These are phyloP conservation scores for Cercospora citrullina DNA, from an alignment of 2,329 filamentous ascomycete genomes.

Conservation along the genomic window DNA sequence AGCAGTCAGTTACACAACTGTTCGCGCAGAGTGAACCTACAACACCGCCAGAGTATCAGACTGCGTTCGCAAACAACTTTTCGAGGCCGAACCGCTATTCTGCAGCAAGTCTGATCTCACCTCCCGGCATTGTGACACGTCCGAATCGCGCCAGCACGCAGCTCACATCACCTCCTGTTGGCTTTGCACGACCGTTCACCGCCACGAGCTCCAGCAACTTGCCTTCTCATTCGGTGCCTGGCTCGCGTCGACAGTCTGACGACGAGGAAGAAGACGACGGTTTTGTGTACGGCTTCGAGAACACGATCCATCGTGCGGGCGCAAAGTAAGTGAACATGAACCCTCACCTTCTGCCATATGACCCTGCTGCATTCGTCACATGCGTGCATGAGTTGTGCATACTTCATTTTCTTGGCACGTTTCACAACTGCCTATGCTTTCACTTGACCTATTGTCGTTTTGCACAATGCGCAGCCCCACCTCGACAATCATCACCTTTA, in stretches of 20 bases:
- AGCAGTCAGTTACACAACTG: conserved; percentile 68
- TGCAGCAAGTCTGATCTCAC: conserved; percentile 80
- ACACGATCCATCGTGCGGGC: conserved; percentile 68
- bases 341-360: conserved; percentile 1
- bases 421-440: conserved; percentile 1
- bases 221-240: conserved; percentile 82
- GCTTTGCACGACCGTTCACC: conserved; percentile 54
- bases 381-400: conserved; percentile 11
- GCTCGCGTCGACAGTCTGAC: conserved; percentile 81
- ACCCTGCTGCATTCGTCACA: neutral
- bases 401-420: conserved; percentile 3
- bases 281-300: conserved; percentile 55
- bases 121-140: conserved; percentile 63
- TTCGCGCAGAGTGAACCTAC: conserved; percentile 85
- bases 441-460: conserved; percentile 13
- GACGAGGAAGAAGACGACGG: conserved; percentile 83
- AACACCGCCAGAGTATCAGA: conserved; percentile 89
- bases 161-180: conserved; percentile 73
- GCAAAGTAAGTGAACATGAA: conserved; percentile 73
- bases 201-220: conserved; percentile 63
- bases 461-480: conserved; percentile 6
- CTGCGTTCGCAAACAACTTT: conserved; percentile 69
- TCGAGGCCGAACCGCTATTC: conserved; percentile 87
- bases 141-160: conserved; percentile 75
- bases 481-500: conserved; percentile 12